phyloP scores from a whole-genome alignment of 495 filamentous ascomycete genomes.

The Aspergillus avenaceus region DNA sequence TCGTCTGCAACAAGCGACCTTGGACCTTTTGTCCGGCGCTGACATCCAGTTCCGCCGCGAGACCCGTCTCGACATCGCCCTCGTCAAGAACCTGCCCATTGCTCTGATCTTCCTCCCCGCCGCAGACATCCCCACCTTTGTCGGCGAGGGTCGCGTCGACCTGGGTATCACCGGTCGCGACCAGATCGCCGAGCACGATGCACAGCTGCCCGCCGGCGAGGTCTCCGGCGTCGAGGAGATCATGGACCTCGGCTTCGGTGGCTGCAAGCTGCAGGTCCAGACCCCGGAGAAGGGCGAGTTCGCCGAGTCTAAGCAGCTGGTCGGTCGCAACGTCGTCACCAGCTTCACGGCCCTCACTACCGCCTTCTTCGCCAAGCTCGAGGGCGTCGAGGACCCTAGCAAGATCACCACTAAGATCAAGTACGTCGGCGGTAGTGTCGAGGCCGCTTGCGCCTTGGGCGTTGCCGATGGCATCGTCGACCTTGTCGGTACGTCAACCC shows the following conservation, averaged over 20 bases:
- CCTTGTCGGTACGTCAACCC: slow-evolving; percentile 68
- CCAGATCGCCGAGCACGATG: slow-evolving; percentile 88
- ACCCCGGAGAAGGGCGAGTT: slow-evolving; percentile 82
- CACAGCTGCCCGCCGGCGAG: slow-evolving; percentile 50
- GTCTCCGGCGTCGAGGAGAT: slow-evolving; percentile 74
- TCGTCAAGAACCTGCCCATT: slow-evolving; percentile 91
- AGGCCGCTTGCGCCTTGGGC: slow-evolving; percentile 91
- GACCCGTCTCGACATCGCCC: slow-evolving; percentile 89
- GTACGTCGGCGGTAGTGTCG: slow-evolving; percentile 90
- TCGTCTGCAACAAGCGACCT: slow-evolving; percentile 74
- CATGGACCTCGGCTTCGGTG: slow-evolving; percentile 84
- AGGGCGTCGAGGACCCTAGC: slow-evolving; percentile 40
- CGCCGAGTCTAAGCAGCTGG: slow-evolving; percentile 63
- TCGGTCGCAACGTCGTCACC: slow-evolving; percentile 93
- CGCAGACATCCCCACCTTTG: slow-evolving; percentile 94
- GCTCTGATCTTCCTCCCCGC: slow-evolving; percentile 96
- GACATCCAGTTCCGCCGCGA: slow-evolving; percentile 96
- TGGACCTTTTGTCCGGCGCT: slow-evolving; percentile 85
- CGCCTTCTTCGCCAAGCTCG: slow-evolving; percentile 76
- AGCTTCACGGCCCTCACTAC: slow-evolving; percentile 83
- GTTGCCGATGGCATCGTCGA: slow-evolving; percentile 97
- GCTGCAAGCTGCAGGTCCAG: slow-evolving; percentile 91
- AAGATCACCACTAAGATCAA: slow-evolving; percentile 68
- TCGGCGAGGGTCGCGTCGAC: slow-evolving; percentile 90
- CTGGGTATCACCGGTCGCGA: slow-evolving; percentile 92